phyloP scores from a whole-genome alignment of 176 grass and related monocot genomes.

The Phragmites australis region DNA sequence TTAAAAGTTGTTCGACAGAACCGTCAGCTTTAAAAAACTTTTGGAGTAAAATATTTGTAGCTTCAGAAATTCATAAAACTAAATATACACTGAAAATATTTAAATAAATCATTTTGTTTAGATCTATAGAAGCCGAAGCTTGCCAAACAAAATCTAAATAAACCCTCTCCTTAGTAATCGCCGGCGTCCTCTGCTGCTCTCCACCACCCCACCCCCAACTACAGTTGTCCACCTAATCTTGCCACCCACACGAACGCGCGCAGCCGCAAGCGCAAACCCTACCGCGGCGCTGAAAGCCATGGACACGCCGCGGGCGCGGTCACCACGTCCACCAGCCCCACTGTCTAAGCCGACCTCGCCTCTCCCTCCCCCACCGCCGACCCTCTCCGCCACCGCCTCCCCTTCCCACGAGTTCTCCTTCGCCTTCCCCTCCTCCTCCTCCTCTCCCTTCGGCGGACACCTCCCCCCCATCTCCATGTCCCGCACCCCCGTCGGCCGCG shows the following conservation, averaged over 20 bases:
- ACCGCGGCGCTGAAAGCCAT: slow-evolving; percentile 46
- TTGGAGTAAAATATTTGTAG: too few relatives aligned
- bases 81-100: too few relatives aligned
- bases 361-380: slow-evolving; percentile 13
- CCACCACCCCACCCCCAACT: slow-evolving; percentile 21
- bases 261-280: slow-evolving; percentile 31
- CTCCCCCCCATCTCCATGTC: slow-evolving; percentile 46
- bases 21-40: too few relatives aligned
- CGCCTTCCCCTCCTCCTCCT: slow-evolving; percentile 36
- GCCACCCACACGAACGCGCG: slow-evolving; percentile 33
- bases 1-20: too few relatives aligned
- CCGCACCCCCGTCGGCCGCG: slow-evolving; percentile 42
- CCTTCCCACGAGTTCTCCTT: slow-evolving; percentile 63
- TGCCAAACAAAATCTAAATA: too few relatives aligned
- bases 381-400: slow-evolving; percentile 8
- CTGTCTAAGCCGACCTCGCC: slow-evolving; percentile 23
- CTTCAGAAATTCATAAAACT: too few relatives aligned
- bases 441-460: slow-evolving; percentile 19
- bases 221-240: slow-evolving; percentile 49
- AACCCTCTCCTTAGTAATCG: background rate
- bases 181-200: background rate
- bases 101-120: too few relatives aligned
- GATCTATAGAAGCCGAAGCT: too few relatives aligned
- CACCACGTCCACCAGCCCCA: slow-evolving; percentile 20
- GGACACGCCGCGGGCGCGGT: slow-evolving; percentile 45